Base-by-base conservation (phyloP, 2,329 filamentous ascomycete species). In the Trichoderma harzianum region DNA sequence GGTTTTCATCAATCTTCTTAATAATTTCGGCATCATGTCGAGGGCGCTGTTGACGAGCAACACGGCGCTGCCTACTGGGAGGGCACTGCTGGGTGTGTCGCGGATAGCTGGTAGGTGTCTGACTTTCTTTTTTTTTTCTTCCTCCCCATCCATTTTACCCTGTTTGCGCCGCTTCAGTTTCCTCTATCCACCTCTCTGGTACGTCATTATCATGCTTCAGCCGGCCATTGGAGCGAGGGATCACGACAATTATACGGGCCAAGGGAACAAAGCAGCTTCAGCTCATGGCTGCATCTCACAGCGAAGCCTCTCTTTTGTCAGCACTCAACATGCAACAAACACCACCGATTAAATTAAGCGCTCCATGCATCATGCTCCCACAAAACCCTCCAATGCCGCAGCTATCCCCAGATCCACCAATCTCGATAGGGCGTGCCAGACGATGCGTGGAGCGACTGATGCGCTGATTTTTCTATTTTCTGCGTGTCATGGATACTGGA, bases 1-100 rank as follows among this genome's bases (percentile, higher is more conserved):
- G 14, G 16, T 36, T 36, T 4, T 26, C n/a, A 10, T n/a, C 66
- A 14, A 5, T 16, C 11, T 18, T 18, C 18, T 14, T 6, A n/a
- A 7, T n/a, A 43, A 28, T 75, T 16, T 18, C 51, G 73, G 72
- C 76, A 77, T 76, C 62, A 64, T 72, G 65, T 58, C 58, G 51
- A 70, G 68, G 32, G 71, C 70, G 24, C 57, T 72, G 70, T 30
- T 65, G 57, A 57, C 55, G n/a, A 58, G 63, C 18, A 57, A 34
- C 66, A 70, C 53, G 36, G 70, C 60, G 57, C 43, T 69, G 70
- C 36, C 39, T 34, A 43, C 57, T 57, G 55, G 71, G 24, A 55
- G 68, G 24, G 39, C 39, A 21, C 11, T 72, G 43, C 7, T 72
- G 3, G 57, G 67, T 18, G 62, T 53, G 26, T 57, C 53, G 5